Conservation (phyloP, 2,329 filamentous ascomycete species). For the Fusarium caatingaense region DNA sequence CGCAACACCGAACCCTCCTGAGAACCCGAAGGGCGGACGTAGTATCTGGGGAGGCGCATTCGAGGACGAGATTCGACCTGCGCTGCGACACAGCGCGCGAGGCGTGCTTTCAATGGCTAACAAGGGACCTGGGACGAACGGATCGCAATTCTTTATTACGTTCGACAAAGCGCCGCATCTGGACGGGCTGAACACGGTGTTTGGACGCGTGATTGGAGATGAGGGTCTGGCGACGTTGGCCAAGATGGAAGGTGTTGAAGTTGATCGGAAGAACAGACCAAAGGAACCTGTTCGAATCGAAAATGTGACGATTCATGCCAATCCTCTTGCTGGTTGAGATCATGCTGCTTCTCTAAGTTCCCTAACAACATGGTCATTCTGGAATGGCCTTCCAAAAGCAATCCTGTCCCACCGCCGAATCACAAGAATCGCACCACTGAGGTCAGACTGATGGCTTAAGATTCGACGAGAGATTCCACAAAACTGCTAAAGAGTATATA, state of each 20-base stretch:
- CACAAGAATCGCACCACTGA: not conserved
- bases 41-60: constrained; percentile 81
- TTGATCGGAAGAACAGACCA: constrained; percentile 83
- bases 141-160: constrained; percentile 84
- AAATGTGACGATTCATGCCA: constrained; percentile 79
- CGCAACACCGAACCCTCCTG: constrained; percentile 60
- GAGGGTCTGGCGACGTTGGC: constrained; percentile 73
- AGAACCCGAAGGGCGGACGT: constrained; percentile 73
- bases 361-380: not conserved
- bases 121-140: constrained; percentile 78
- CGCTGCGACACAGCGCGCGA: constrained; percentile 74
- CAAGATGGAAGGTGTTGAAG: constrained; percentile 75
- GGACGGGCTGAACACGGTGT: constrained; percentile 86
- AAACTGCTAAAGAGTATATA: not conserved
- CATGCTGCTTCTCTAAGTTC: not conserved
- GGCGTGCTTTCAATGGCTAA: constrained; percentile 84
- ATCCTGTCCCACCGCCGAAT: not conserved
- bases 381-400: not conserved
- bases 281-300: constrained; percentile 75
- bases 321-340: constrained; percentile 74
- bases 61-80: constrained; percentile 82
- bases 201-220: constrained; percentile 78
- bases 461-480: not conserved
- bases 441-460: not conserved
- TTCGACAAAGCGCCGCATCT: constrained; percentile 83